Base-by-base conservation (phyloP, 1,284 basidiomycete species). In the Rhodotorula mucilaginosa region DNA sequence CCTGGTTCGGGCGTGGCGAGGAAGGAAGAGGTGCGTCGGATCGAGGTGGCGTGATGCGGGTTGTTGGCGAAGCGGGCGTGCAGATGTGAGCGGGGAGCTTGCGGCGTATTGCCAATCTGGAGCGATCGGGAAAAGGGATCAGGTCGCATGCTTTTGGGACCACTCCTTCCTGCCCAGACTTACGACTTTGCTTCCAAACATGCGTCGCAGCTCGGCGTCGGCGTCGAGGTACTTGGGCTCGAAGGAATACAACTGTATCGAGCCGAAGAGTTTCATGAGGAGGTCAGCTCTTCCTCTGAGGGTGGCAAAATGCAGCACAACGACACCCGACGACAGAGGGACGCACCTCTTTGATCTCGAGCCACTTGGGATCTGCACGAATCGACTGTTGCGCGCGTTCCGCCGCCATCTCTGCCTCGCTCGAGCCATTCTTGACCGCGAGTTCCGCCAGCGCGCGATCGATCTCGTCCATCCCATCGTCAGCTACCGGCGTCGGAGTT, bases 151-250 rank as follows among this genome's bases (percentile, higher is more conserved):
- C 10, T 44, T 19, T 3, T n/a, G n/a, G n/a, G 21, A n/a, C 12
- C 44, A 26, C 39, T 16, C 54, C 1, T 5, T 5, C 2, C 12
- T 2, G 29, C 6, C 84, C 84, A 1, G 87, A 85, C 87, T 83
- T 21, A 96, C 86, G 65, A 96, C 92, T 79, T 89, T 91, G 12
- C 91, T 87, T 2, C 94, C 94, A 78, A 97, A 97, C 85, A 97
- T 95, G 73, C 88, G 89, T 68, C 90, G 88, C 81, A 97, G 86
- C 80, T 97, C 94, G 0, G 89, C 88, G 69, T 95, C 92, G 16
- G 88, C 85, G 72, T 97, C 93, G 23, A 97, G 87, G 77, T 92
- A 86, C 65, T 88, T 84, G 1, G 89, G 82, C 0, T 91, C 92
- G 7, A 94, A 85, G 80, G 6, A 87, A 70, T 58, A 80, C 21